phyloP scores from a whole-genome alignment of 164 flowering plant genomes.

The Paratinospora sagittata region DNA sequence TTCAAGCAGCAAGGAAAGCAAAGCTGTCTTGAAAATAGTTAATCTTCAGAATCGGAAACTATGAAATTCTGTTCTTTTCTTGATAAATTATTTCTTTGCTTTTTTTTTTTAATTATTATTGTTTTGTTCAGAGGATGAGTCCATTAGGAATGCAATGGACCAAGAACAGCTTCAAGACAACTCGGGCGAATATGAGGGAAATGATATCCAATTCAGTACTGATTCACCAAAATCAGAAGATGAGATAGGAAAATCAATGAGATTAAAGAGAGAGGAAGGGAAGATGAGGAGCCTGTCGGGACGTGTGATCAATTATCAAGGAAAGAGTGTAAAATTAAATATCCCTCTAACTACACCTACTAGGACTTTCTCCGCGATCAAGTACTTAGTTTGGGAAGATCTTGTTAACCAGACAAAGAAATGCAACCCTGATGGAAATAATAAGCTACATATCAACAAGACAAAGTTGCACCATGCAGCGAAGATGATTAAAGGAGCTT shows the following conservation, averaged over 20 bases:
- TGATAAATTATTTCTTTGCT: not conserved
- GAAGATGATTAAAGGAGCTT: slow-evolving; percentile 89
- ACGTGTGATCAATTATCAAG: slow-evolving; percentile 52
- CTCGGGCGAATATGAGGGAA: slow-evolving; percentile 34
- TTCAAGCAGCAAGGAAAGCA: not conserved
- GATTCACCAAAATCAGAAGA: slow-evolving; percentile 43
- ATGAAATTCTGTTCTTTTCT: not conserved
- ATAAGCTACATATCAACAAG: slow-evolving; percentile 67
- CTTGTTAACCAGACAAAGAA: slow-evolving; percentile 60
- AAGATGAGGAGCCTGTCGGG: slow-evolving; percentile 46
- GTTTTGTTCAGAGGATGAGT: slow-evolving; percentile 55
- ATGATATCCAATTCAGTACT: slow-evolving; percentile 26
- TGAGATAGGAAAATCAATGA: slow-evolving; percentile 40
- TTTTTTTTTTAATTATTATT: too few species aligned
- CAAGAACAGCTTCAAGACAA: slow-evolving; percentile 43
- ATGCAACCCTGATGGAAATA: slow-evolving; percentile 43
- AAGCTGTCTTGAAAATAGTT: too few species aligned
- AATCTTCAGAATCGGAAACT: too few species aligned
- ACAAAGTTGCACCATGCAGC: slow-evolving; percentile 84
- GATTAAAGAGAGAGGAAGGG: slow-evolving; percentile 40
- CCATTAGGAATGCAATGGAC: slow-evolving; percentile 39
- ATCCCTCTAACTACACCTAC: slow-evolving; percentile 87
- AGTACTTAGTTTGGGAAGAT: slow-evolving; percentile 75
- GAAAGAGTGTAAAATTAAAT: slow-evolving; percentile 63
- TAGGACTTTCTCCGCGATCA: slow-evolving; percentile 71